Evolutionary conservation across 2,329 filamentous ascomycete genomes (phyloP), one percentile per base, ranked within the genome.

Genomic region (Magnaporthiopsis rhizophila): DNA sequence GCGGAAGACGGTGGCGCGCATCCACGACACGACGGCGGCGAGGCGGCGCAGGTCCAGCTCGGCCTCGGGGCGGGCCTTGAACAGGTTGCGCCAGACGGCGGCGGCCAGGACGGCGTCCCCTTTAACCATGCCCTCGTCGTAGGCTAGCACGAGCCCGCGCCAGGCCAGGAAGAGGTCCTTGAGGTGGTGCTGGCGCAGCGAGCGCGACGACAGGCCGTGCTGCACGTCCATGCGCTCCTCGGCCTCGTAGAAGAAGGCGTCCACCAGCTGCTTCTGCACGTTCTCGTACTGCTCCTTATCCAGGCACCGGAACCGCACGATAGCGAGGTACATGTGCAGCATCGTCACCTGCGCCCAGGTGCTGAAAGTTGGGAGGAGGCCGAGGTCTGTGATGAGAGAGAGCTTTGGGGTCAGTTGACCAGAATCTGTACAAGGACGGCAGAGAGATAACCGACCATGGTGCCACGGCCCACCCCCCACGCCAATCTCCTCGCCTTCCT

Each of bases 261-360:
- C 93, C 60, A 95, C 86, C 67, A 99, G 83, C 78, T 97, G 91
- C 72, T 92, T 90, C 75, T 96, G 91, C 87, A 92, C 97, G 65
- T 86, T 84, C 66, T 86, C 83, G 69, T 90, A 87, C 69, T 85
- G 81, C 28, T 88, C 84, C 64, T 82, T 79, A 28, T 91, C 88
- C 70, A 97, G 86, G 75, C 88, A 88, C 68, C 95, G 90, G 70
- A 97, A 80, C 65, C 93, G 89, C 60, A 91, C 89, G 64, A 91
- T 90, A 66, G 98, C 78, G 65, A 97, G 84, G 81, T 97, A 98
- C 84, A 99, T 90, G 80, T 99, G 94, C 65, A 99, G 84, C 83
- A 97, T 96, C 50, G 93, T 95, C 59, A 98, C 89, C 77, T 98
- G 93, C 26, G 92, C 91, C 95, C 95, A 99, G 65, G 91, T 94